Base-by-base conservation (phyloP, 2,329 filamentous ascomycete species). In the Colletotrichum musae region DNA sequence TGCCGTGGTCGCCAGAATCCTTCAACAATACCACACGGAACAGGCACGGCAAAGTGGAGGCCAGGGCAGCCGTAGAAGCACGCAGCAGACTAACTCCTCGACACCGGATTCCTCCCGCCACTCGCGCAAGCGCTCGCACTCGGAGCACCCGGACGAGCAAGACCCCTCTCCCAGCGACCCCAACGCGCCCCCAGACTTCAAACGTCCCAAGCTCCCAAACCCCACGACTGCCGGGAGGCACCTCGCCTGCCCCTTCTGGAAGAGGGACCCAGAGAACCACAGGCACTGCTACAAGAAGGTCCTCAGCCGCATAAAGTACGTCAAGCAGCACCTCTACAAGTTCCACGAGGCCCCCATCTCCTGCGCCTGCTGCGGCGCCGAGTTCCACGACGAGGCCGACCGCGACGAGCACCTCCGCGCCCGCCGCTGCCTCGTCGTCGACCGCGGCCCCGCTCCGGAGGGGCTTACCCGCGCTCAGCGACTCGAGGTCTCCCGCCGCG, bases 191-290 rank as follows among this genome's bases (percentile, higher is more conserved):
- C 54, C 36, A 4, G 66, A 41, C 13, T 57, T 4, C 18, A 69
- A 67, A 36, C 51, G 63, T 5, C 48, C 62, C 4, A 67, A 54
- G 18, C 36, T 69, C 24, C 54, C 54, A 13, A 1, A 9, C 32
- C 21, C 39, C 5, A 9, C 18, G 26, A 13, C 47, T 6, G 13
- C 47, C 13, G 47, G 47, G 6, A 67, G 36, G 18, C 53, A 36
- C 39, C 63, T 69, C 16, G 77, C 77, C 1, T 78, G 77, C 32
- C 77, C 77, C 1, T 78, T 76, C 53, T 77, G 74, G 58, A 79
- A 79, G 57, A 73, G 73, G n/a, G 74, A 77, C 26, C 73, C 72
- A 1, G 64, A 71, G 3, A 62, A 68, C 10, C 73, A 79, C 69
- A 70, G 74, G 5, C 59, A 72, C 13, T 79, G 77, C 60, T 77